These are phyloP conservation scores for Vitis cinerea DNA, from an alignment of 164 flowering plant species.

Conservation along the genomic window DNA sequence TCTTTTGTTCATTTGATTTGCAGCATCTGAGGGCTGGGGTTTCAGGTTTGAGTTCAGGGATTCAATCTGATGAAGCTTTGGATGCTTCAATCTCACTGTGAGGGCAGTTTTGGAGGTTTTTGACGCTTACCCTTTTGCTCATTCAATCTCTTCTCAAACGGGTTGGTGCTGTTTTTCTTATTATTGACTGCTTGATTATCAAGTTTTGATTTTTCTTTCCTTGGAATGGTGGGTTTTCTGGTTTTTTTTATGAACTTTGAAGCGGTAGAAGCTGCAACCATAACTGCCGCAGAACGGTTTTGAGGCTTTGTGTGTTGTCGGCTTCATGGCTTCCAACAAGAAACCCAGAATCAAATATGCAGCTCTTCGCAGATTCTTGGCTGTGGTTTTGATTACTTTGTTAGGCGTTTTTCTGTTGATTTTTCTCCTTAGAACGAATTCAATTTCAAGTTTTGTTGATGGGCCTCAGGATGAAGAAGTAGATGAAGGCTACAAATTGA, in stretches of 20 bases:
- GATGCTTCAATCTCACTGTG: conserved; percentile 3
- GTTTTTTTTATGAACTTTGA: neutral
- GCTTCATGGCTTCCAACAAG: conserved; percentile 47
- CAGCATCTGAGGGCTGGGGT: neutral
- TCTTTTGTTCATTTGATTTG: neutral
- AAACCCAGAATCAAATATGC: conserved; percentile 39
- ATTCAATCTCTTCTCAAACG: conserved; percentile 5
- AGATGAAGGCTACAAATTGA: conserved; percentile 3
- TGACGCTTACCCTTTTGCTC: conserved; percentile 13
- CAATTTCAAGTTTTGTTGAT: conserved; percentile 17
- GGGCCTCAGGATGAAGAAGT: conserved; percentile 16
- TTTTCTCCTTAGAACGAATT: conserved; percentile 32
- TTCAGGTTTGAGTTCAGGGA: neutral
- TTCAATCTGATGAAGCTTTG: neutral
- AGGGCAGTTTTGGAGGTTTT: conserved; percentile 17
- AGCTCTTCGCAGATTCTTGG: conserved; percentile 45
- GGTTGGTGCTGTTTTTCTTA: conserved; percentile 11
- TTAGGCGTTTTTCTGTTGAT: conserved; percentile 38
- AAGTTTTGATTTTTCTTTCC: neutral
- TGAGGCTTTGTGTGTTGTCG: conserved; percentile 11
- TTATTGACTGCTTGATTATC: neutral
- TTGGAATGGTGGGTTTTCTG: conserved; percentile 2
- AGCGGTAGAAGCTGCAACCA: neutral
- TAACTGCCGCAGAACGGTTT: neutral
- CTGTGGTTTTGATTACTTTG: conserved; percentile 41